These are phyloP conservation scores for Dendrobium officinale DNA, from an alignment of 106 monocot species.

Conservation along the genomic window DNA sequence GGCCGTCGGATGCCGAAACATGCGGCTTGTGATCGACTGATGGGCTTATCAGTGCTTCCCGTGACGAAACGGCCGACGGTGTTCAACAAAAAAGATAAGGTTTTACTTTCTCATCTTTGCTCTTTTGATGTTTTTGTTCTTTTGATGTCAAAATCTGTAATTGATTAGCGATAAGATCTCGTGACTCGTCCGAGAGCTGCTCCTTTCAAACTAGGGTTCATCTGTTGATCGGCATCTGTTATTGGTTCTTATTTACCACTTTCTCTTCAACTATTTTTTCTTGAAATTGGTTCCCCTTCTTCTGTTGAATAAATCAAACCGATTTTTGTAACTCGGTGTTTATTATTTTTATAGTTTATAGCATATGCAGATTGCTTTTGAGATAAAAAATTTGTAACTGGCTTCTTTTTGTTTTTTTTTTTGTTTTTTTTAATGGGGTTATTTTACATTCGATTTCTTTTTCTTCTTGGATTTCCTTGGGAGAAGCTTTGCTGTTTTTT, in stretches of 20 bases:
- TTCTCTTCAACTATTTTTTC: too few relatives aligned
- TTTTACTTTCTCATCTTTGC: not conserved
- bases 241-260: not conserved
- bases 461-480: not conserved
- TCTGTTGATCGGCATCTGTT: not conserved
- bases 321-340: not conserved
- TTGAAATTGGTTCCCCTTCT: not conserved
- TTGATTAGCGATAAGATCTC: not conserved
- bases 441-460: not conserved
- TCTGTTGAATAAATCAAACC: not conserved
- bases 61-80: not conserved
- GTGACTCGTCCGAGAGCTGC: not conserved
- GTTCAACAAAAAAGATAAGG: not conserved
- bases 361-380: not conserved
- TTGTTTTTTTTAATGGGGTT: not conserved
- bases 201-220: not conserved
- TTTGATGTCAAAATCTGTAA: not conserved
- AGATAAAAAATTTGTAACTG: not conserved
- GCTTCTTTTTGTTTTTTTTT: not conserved
- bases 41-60: not conserved
- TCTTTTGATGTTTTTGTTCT: not conserved
- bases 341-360: not conserved
- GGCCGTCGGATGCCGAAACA: not conserved
- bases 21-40: not conserved
- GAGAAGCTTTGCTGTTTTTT: not conserved